Evolutionary conservation across 2,329 filamentous ascomycete species (phyloP), one percentile per base, ranked within the genome.

Genomic region (Pseudogymnoascus verrucosus): DNA sequence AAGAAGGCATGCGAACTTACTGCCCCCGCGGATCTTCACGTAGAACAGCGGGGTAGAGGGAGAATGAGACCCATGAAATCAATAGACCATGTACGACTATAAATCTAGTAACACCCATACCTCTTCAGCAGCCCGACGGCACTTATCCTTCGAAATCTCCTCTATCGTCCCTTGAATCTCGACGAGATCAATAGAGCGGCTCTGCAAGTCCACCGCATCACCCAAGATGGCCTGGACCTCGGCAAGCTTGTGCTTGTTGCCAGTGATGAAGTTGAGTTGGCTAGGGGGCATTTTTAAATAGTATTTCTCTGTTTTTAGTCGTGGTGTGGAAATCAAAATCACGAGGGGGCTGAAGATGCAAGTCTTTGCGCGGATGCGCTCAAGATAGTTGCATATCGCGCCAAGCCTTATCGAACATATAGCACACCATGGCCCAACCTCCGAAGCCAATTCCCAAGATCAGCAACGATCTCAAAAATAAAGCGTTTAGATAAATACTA

Each of bases 111-210:
- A 51, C 39, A 40, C 65, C 71, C 81, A 68, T 80, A 96, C 90
- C 69, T 82, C 78, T 64, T 90, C 87, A 42, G 92, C 93, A 63
- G 95, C 95, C 70, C 87, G 83, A 65, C 84, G 85, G 76, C 90
- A 93, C 78, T 99, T 99, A 73, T 93, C 93, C 60, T 79, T 80
- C 0, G 93, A 95, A 63, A 99, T 91, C 71, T 97, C 92, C 72
- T 98, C 92, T 42, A 97, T 87, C 0, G 88, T 89, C 44, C 93
- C 95, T 78, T 99, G 95, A 59, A 98, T 87, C 78, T 99, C 95
- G 34, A 89, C 83, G 19, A 98, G 79, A 72, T 98, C 92, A 31
- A 97, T 77, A 37, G 84, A 80, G 75, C 90, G 85, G 76, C 82
- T 93, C 63, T 84, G 82, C 44, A 99, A 82, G 67, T 88, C 80